Evolutionary conservation across 176 grass and related monocot genomes (phyloP), one percentile per base, ranked within the genome.

Genomic region (Triticum timopheevii): DNA sequence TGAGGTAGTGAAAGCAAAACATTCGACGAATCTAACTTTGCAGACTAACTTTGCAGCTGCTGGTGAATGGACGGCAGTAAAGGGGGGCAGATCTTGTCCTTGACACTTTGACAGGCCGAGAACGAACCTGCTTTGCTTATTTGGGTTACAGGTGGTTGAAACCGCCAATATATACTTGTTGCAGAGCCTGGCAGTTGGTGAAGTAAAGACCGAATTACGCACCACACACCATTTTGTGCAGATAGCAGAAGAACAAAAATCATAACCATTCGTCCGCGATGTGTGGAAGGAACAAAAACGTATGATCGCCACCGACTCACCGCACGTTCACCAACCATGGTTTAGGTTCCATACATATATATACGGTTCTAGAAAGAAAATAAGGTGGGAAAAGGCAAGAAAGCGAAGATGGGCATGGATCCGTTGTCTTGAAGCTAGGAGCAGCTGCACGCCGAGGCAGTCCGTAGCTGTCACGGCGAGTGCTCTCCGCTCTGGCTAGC

Each of bases 1-100:
- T 5, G 27, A 33, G 33, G 33, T 1, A 39, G 77, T 65, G 38
- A 7, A 20, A 82, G 70, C 65, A 86, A 62, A 30, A 45, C 61
- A 30, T 76, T 82, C 62, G 15, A 82, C 19, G 25, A 77, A 90
- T 86, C 70, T 30, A 39, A 49, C 71, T 86, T 62, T 22, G 83
- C 61, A 50, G 39, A 30, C 70, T 30, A 39, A 49, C 71, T 86
- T 62, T 22, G 83, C 61, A 62, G 39, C 78, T 63, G 2, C 22
- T 6, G 15, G 49, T 52, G 49, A 39, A 28, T 22, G 30, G 52
- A 69, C 16, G 54, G 20, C 50, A 1, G 49, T 59, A 61, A 20
- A 19, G 25, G 28, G 19, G 20, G 12, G 0, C 58, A 36, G 58
- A n/a, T 34, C n/a, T 73, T 73, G 25, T 7, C 24, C 28, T 7